Percentiles rank a stretch among this genome's conserved stretches.
Conservation (phyloP, 2,329 filamentous ascomycete genomes). For the Colletotrichum somersetense region DNA sequence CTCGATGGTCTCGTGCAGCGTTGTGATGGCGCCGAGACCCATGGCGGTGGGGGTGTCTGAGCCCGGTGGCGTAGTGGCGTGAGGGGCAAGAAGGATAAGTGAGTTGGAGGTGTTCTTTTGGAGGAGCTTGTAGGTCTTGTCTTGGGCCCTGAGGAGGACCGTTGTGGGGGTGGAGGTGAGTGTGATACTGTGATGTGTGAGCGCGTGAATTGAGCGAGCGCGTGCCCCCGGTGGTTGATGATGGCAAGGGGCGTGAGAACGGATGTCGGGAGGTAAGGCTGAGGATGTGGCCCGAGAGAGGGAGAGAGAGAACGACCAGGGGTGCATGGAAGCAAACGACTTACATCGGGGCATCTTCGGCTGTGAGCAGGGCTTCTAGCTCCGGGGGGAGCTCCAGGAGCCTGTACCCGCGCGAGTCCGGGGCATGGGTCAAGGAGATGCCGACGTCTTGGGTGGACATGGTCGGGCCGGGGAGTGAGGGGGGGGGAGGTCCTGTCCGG, state of each 20-base stretch:
- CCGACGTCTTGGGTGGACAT: conserved; percentile 64
- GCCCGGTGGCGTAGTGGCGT: conserved; percentile 38
- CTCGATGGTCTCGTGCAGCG: conserved; percentile 73
- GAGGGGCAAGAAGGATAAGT: conserved; percentile 66
- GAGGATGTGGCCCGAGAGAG: neutral
- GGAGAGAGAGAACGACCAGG: neutral
- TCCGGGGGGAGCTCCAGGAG: conserved; percentile 73
- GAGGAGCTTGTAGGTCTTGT: conserved; percentile 68
- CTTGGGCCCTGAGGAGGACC: conserved; percentile 65
- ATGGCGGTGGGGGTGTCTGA: conserved; percentile 42
- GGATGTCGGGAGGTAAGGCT: conserved; percentile 27
- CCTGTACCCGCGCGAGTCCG: conserved; percentile 66
- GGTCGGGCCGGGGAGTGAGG: neutral
- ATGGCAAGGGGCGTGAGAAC: conserved; percentile 4
- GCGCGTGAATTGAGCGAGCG: neutral
- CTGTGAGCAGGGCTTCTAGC: conserved; percentile 67
- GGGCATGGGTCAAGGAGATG: conserved; percentile 64
- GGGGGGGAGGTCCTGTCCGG: too few species aligned
- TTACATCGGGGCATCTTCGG: conserved; percentile 65
- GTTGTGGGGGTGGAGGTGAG: conserved; percentile 62
- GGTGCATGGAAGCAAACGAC: conserved; percentile 42
- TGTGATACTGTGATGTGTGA: conserved; percentile 54
- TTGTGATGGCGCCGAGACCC: conserved; percentile 64
- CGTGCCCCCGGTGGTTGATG: neutral
- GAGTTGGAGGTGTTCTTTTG: conserved; percentile 78